Percentiles rank a stretch among this genome's conserved stretches.
These are phyloP conservation scores for Pelargonium australe DNA, from an alignment of 441 rosid species.

Conservation along the genomic window DNA sequence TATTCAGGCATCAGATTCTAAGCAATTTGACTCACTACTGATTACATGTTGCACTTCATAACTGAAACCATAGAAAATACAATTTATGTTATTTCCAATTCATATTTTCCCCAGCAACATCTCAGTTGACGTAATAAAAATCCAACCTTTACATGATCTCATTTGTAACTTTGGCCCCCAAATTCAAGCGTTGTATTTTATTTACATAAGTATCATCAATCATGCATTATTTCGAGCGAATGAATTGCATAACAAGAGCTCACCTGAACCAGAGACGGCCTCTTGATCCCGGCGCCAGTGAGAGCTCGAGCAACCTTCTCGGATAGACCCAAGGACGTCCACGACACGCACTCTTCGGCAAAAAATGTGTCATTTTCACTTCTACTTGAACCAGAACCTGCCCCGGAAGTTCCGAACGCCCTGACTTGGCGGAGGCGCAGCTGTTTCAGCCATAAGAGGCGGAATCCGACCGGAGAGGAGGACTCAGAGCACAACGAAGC, in stretches of 20 bases:
- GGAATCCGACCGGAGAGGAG: conserved; percentile 20
- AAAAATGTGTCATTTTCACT: conserved; percentile 54
- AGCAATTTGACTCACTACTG: not conserved
- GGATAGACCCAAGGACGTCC: conserved; percentile 81
- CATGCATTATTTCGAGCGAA: not conserved
- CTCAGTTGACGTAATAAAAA: not conserved
- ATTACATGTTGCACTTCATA: not conserved
- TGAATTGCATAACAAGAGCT: not conserved
- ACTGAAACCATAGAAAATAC: not conserved
- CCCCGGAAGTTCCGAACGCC: conserved; percentile 27
- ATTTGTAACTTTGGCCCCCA: not conserved
- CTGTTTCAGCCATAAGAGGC: conserved; percentile 35
- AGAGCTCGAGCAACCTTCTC: conserved; percentile 57
- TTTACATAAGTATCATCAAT: not conserved
- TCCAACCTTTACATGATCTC: not conserved
- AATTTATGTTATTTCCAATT: not conserved
- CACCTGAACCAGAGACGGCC: conserved; percentile 89
- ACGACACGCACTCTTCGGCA: conserved; percentile 57
- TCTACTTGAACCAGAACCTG: conserved; percentile 27
- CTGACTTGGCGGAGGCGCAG: conserved; percentile 25
- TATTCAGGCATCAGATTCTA: not conserved
- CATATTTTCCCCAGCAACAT: not conserved
- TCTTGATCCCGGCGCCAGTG: conserved; percentile 42
- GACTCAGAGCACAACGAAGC: conserved; percentile 16
- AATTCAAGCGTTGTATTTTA: not conserved